Conservation (phyloP, 2,329 filamentous ascomycete genomes). For the Chrysoporthe cubensis region DNA sequence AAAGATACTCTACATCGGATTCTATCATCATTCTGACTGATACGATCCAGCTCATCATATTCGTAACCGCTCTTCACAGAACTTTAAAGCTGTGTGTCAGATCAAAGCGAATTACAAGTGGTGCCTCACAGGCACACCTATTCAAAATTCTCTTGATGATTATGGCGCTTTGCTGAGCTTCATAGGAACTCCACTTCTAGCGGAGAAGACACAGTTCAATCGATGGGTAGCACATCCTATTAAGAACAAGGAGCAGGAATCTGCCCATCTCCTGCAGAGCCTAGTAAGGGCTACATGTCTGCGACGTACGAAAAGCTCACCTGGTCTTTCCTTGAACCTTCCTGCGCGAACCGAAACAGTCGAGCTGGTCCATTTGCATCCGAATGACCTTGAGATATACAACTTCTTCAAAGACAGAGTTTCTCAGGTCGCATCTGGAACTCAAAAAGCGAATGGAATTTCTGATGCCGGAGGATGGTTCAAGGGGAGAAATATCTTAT, state of each 20-base stretch:
- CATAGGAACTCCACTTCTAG: slow-evolving; percentile 28
- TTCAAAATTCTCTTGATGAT: slow-evolving; percentile 47
- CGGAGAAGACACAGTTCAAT: neutral
- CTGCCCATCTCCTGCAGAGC: neutral
- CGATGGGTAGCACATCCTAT: neutral
- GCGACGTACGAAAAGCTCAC: neutral
- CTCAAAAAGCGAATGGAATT: neutral
- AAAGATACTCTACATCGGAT: neutral
- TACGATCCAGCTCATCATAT: neutral
- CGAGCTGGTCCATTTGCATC: neutral
- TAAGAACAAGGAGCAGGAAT: neutral
- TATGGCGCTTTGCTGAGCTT: slow-evolving; percentile 43
- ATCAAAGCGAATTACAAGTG: slow-evolving; percentile 35
- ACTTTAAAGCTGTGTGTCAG: neutral
- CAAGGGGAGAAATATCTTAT: neutral
- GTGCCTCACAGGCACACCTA: slow-evolving; percentile 47
- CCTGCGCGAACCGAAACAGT: neutral
- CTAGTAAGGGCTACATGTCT: neutral
- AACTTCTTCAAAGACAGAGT: neutral
- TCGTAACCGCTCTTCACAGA: neutral
- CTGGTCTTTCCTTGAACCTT: neutral
- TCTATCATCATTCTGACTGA: neutral
- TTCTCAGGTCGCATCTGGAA: neutral
- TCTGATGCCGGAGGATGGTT: neutral
- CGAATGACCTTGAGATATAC: neutral